Evolutionary conservation across 1,139 yeast species (phyloP).

Genomic region (Geotrichum aggregatum): DNA sequence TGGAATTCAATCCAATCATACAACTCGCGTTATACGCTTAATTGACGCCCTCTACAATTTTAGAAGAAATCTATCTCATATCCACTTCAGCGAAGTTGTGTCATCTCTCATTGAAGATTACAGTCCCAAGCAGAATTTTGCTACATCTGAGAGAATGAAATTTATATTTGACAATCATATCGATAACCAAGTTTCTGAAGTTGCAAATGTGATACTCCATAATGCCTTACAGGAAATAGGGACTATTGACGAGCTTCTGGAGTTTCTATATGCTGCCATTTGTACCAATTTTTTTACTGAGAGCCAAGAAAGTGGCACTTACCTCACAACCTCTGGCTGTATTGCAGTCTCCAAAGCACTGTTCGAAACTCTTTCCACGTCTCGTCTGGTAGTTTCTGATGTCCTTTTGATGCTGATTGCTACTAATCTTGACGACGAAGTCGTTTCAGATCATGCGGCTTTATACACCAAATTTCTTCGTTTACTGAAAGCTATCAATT

Average conservation of each 20-base stretch:
- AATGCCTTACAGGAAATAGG: conserved; percentile 4
- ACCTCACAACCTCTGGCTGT: conserved; percentile 25
- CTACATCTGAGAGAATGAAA: conserved; percentile 14
- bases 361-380: conserved; percentile 24
- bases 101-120: conserved; percentile 15
- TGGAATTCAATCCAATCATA: background rate
- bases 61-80: conserved; percentile 17
- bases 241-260: conserved; percentile 8
- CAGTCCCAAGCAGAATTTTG: conserved; percentile 9
- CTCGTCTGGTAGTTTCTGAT: conserved; percentile 25
- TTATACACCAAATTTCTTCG: conserved; percentile 23
- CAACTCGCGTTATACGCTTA: conserved; percentile 7
- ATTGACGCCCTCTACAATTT: conserved; percentile 15
- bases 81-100: conserved; percentile 14
- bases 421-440: conserved; percentile 23
- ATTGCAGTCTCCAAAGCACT: conserved; percentile 23
- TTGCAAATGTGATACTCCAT: background rate
- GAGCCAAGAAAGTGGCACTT: conserved; percentile 11
- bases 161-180: conserved; percentile 4
- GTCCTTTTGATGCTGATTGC: conserved; percentile 25
- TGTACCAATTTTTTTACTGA: conserved; percentile 23
- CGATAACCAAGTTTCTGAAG: conserved; percentile 13
- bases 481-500: conserved; percentile 24
- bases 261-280: conserved; percentile 9
- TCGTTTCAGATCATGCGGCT: conserved; percentile 25